Evolutionary conservation across 192 early-diverging fungal genomes (phyloP).

Genomic region (Podila epigama): DNA sequence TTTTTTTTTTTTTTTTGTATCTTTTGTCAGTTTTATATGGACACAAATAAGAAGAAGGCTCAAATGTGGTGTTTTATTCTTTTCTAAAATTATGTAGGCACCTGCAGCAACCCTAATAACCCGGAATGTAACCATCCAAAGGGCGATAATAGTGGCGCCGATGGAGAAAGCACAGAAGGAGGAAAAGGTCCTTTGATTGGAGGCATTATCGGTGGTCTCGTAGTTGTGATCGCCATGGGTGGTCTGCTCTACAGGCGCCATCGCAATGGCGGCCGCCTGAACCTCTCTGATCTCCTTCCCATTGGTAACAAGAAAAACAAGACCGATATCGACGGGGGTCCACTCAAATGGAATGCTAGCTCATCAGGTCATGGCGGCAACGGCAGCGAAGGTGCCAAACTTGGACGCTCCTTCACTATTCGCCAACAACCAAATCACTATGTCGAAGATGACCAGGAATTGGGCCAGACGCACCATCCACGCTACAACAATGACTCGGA

Average conservation of each 20-base stretch:
- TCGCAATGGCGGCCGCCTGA: neutral
- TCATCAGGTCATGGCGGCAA: neutral
- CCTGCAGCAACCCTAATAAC: conserved; percentile 13
- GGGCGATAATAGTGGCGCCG: neutral
- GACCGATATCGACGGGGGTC: neutral
- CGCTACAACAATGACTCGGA: conserved; percentile 6
- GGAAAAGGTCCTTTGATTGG: neutral
- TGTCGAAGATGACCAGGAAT: conserved; percentile 13
- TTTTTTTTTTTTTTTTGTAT: too few species aligned
- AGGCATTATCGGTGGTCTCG: neutral
- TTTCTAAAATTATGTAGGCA: neutral
- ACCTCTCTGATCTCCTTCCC: neutral
- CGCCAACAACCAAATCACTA: conserved; percentile 17
- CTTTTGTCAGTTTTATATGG: too few species aligned
- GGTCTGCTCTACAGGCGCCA: conserved; percentile 6
- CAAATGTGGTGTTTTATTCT: neutral
- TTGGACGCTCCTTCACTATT: conserved; percentile 34
- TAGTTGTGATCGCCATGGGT: neutral
- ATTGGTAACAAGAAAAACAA: neutral
- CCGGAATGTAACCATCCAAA: conserved; percentile 3
- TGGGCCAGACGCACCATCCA: conserved; percentile 5
- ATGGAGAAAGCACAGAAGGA: neutral
- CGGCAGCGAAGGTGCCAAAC: conserved; percentile 5
- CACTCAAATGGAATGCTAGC: neutral
- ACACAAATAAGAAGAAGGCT: neutral